phyloP scores from a whole-genome alignment of 73 alveolate genomes.

The Symbiodinium pilosum region DNA sequence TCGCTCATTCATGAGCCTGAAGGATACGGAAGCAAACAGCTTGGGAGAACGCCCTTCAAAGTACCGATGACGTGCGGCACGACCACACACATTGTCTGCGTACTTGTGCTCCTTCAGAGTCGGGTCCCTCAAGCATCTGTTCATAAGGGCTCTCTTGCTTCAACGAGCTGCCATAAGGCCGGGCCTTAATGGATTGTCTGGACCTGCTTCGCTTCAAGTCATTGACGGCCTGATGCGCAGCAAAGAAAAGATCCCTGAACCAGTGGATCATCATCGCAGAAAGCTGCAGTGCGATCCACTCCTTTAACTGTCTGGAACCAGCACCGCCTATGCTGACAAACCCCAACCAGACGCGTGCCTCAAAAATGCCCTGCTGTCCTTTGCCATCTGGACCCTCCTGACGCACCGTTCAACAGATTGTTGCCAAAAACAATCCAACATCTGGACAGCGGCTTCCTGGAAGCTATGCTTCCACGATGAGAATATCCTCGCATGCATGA shows the following conservation, averaged over 20 bases:
- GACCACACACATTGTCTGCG: conserved; percentile 52
- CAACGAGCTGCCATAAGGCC: too few species aligned
- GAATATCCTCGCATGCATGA: neutral
- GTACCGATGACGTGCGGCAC: conserved; percentile 56
- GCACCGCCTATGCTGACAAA: too few species aligned
- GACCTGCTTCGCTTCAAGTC: neutral
- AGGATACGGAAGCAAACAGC: neutral
- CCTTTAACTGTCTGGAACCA: neutral
- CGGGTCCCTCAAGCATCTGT: too few species aligned
- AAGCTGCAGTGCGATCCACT: neutral
- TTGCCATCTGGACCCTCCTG: neutral
- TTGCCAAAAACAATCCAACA: too few species aligned
- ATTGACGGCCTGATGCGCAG: neutral
- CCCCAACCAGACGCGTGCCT: neutral
- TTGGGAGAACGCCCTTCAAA: conserved; percentile 31
- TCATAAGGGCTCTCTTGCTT: too few species aligned
- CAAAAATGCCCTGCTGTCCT: neutral
- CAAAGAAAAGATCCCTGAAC: neutral
- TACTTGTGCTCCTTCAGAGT: conserved; percentile 12
- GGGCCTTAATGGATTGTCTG: neutral
- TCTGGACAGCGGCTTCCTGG: neutral
- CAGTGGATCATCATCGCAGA: neutral
- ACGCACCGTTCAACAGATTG: too few species aligned
- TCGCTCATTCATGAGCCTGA: too few species aligned
- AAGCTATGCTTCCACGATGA: neutral